These are phyloP conservation scores for Hymenoscyphus linearis DNA, from an alignment of 2,329 filamentous ascomycete species.

Conservation along the genomic window DNA sequence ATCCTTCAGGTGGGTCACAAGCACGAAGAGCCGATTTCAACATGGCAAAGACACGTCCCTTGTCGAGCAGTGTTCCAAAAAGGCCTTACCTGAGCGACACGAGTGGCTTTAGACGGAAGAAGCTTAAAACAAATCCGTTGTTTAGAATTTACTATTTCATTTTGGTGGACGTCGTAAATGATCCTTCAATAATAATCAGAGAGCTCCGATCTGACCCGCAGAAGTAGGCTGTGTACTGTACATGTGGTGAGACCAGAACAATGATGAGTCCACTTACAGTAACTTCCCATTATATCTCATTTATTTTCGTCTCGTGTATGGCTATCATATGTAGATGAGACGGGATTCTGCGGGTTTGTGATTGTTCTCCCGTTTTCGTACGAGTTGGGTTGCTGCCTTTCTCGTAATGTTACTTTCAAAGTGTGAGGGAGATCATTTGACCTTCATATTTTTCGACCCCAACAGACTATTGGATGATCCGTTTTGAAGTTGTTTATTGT, in stretches of 20 bases:
- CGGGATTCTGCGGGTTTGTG: background rate
- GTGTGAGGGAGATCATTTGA: background rate
- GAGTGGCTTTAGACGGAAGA: background rate
- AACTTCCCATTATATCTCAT: background rate
- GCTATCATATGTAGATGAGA: background rate
- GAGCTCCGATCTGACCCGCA: background rate
- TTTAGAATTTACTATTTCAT: background rate
- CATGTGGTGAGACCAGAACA: background rate
- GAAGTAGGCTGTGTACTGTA: background rate
- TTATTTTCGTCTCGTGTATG: background rate
- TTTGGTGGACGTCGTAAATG: background rate
- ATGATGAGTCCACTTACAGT: background rate
- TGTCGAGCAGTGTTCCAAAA: background rate
- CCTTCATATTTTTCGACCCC: conserved; percentile 4
- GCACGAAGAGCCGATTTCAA: background rate
- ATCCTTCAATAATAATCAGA: background rate
- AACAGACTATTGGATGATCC: background rate
- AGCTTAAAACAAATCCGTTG: background rate
- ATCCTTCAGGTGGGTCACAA: background rate
- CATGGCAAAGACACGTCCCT: background rate
- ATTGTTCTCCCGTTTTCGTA: background rate
- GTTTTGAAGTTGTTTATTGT: background rate
- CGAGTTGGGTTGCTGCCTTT: background rate
- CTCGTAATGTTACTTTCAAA: background rate
- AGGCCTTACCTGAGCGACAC: background rate